A percentile compares a stretch with the other conserved stretches of the same genome.
phyloP scores from a whole-genome alignment of 73 alveolate genomes.

The Paramecium caudatum region DNA sequence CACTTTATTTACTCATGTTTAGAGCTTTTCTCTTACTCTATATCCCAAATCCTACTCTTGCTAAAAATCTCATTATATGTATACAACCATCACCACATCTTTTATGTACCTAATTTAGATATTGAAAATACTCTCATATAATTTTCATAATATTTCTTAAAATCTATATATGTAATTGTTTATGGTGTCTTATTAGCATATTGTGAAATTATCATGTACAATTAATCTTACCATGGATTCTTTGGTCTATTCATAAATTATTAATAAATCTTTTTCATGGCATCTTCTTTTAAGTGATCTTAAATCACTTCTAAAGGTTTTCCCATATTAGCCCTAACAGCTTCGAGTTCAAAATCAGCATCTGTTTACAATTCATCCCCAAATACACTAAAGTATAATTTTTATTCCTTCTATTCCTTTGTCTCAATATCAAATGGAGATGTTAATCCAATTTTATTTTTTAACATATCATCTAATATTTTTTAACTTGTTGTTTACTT shows the following conservation, averaged over 20 bases:
- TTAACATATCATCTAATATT: conserved; percentile 56
- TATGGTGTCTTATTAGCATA: conserved; percentile 55
- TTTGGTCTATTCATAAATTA: conserved; percentile 35
- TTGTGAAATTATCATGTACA: conserved; percentile 17
- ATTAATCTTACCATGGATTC: conserved; percentile 51
- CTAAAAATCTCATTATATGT: conserved; percentile 50
- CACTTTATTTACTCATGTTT: conserved; percentile 33
- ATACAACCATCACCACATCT: conserved; percentile 67
- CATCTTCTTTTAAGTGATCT: conserved; percentile 64
- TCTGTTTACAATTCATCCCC: conserved; percentile 58
- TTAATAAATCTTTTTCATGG: conserved; percentile 36
- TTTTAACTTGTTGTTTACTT: background rate
- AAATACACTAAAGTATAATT: conserved; percentile 34
- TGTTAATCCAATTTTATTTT: conserved; percentile 24
- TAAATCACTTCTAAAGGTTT: conserved; percentile 46
- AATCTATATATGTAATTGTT: conserved; percentile 41
- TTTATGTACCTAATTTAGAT: background rate
- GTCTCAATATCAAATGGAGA: conserved; percentile 43
- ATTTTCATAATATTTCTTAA: conserved; percentile 64
- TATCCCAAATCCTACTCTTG: conserved; percentile 55
- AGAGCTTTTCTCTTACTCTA: conserved; percentile 21
- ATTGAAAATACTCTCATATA: conserved; percentile 26
- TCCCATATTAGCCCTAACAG: conserved; percentile 49
- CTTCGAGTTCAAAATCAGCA: conserved; percentile 56
- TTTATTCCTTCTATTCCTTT: conserved; percentile 42